Conservation (phyloP, 768 basidiomycete genomes). For the Thelephora ganbajun region DNA sequence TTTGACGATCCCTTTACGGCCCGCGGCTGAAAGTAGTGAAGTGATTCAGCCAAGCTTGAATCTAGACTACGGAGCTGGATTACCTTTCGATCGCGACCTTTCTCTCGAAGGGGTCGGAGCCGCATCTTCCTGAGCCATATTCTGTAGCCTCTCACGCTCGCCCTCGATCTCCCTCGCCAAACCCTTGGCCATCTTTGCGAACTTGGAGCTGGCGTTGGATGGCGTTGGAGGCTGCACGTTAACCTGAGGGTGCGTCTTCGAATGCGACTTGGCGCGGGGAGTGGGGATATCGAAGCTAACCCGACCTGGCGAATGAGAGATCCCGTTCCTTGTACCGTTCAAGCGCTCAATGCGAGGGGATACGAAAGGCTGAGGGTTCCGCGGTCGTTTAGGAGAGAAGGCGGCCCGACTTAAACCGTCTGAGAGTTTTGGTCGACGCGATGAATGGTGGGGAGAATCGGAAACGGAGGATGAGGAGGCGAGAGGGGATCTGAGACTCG, state of each 20-base stretch:
- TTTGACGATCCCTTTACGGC: not conserved
- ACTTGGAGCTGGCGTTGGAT: constrained; percentile 36
- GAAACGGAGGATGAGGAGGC: constrained; percentile 30
- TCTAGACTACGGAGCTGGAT: not conserved
- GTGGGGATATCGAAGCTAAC: constrained; percentile 3
- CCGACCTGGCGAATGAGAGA: constrained; percentile 10
- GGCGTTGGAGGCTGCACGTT: constrained; percentile 50
- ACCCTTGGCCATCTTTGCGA: constrained; percentile 44
- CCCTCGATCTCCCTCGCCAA: constrained; percentile 40
- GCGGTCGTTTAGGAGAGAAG: constrained; percentile 68
- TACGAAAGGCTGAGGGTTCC: constrained; percentile 23
- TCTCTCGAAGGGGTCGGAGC: not conserved
- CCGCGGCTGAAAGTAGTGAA: constrained; percentile 2
- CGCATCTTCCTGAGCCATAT: not conserved
- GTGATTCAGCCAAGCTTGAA: not conserved
- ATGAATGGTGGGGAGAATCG: constrained; percentile 24
- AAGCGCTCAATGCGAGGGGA: not conserved
- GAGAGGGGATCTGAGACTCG: constrained; percentile 32
- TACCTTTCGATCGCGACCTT: not conserved
- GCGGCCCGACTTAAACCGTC: constrained; percentile 58
- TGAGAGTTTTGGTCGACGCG: constrained; percentile 45
- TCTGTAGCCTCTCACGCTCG: constrained; percentile 13
- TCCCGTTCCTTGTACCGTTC: constrained; percentile 7
- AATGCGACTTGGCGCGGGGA: constrained; percentile 8
- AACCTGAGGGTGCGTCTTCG: constrained; percentile 30